Evolutionary conservation across 495 filamentous ascomycete species (phyloP), one percentile per base, ranked within the genome.

Genomic region (Cairneyella variabilis): DNA sequence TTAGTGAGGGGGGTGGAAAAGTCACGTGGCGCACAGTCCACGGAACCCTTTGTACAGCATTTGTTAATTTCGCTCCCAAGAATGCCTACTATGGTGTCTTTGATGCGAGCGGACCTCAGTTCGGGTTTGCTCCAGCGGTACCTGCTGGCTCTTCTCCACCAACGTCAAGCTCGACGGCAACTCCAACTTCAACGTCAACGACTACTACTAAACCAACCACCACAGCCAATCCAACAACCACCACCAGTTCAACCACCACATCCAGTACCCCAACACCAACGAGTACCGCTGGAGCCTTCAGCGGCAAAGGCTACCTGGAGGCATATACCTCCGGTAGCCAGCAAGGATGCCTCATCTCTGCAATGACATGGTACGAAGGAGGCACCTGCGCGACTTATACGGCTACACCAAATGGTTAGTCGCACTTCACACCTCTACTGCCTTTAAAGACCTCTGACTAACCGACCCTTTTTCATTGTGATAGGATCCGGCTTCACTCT

Each of bases 371-470:
- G 85, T 89, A 82, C 59, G 70, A 71, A 1, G 74, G 71, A 12
- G 85, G 85, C 0, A 85, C 83, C 1, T 88, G 84, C 62, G 85
- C 85, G 3, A 83, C 78, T 7, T 87, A 82, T 67, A 80, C 72
- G 5, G 73, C 78, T 1, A 68, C 76, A 27, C 55, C 64, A 0
- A 68, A 74, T 43, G 75, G 75, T 76, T 10, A 27, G n/a, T n/a
- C n/a, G n/a, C n/a, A 18, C 34, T 25, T 32, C 25, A 22, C 49
- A 5, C 11, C 21, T 6, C 34, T 21, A n/a, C 28, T 20, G 21
- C 3, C n/a, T 23, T 20, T 7, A 9, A 23, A 49, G 7, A 12
- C 25, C 3, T 25, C 14, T 16, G 65, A 59, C 25, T 57, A 42
- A 14, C 20, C 14, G 6, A 30, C 38, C 14, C 3, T 14, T 27